phyloP scores from a whole-genome alignment of 73 alveolate genomes.

The Tetrahymena elliotti region DNA sequence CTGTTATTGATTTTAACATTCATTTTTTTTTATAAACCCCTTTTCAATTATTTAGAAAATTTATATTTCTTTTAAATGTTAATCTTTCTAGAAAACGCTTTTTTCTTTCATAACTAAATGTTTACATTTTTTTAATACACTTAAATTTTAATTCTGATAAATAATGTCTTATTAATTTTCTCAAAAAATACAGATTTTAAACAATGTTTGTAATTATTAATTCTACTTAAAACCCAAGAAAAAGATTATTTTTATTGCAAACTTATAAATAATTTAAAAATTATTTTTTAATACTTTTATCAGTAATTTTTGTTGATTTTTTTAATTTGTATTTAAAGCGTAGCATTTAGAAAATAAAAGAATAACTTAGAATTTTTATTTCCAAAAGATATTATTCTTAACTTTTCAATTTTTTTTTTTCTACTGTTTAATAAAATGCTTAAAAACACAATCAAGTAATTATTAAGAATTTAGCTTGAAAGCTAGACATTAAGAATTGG shows the following conservation, averaged over 20 bases:
- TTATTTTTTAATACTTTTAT: too few species aligned
- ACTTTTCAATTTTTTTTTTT: background rate
- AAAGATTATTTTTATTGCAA: too few species aligned
- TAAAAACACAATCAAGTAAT: background rate
- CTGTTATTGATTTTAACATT: too few species aligned
- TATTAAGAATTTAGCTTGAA: background rate
- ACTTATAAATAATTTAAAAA: background rate
- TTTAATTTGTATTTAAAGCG: background rate
- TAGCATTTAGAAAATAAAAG: background rate
- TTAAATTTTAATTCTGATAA: background rate
- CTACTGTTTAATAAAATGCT: background rate
- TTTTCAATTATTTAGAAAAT: background rate
- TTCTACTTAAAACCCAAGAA: background rate
- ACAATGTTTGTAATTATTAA: too few species aligned
- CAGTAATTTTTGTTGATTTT: background rate
- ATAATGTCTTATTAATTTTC: background rate
- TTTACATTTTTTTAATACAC: background rate
- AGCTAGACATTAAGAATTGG: background rate
- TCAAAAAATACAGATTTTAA: background rate
- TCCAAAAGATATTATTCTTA: background rate
- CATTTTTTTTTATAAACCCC: background rate
- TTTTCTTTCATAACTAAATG: background rate
- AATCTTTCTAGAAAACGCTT: background rate
- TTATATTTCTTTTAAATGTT: background rate
- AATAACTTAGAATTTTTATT: background rate